These are phyloP conservation scores for Penicillium freii DNA, from an alignment of 2,329 filamentous ascomycete species.

Conservation along the genomic window DNA sequence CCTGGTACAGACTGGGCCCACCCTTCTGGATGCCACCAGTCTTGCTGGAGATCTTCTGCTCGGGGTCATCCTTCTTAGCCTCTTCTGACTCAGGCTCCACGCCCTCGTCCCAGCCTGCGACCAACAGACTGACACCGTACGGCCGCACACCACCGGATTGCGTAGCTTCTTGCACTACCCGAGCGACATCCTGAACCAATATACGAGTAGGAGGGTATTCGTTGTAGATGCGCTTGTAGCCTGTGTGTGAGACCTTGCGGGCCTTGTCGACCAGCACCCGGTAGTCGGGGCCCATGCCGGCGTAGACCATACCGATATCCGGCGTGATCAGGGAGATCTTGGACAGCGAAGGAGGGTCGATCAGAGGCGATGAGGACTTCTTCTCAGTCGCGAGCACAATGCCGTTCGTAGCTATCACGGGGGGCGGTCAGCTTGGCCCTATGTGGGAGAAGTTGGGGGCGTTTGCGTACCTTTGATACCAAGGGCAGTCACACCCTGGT, in stretches of 20 bases:
- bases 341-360: constrained; percentile 89
- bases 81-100: constrained; percentile 79
- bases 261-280: constrained; percentile 96
- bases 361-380: constrained; percentile 96
- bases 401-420: constrained; percentile 79
- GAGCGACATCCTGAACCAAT: constrained; percentile 95
- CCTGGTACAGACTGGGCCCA: constrained; percentile 95
- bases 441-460: neutral
- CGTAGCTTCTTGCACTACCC: constrained; percentile 98
- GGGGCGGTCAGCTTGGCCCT: constrained; percentile 18
- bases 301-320: constrained; percentile 99
- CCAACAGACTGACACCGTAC: constrained; percentile 91
- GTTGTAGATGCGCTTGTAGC: constrained; percentile 99
- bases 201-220: constrained; percentile 99
- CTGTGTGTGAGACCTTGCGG: constrained; percentile 95
- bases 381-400: constrained; percentile 99
- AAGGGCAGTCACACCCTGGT: constrained; percentile 96
- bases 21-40: constrained; percentile 95
- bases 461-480: constrained; percentile 83
- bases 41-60: constrained; percentile 73
- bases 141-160: constrained; percentile 96
- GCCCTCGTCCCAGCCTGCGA: constrained; percentile 97
- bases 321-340: constrained; percentile 98
- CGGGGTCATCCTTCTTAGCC: constrained; percentile 54
- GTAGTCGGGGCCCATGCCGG: constrained; percentile 98